These are phyloP conservation scores for Trametes maxima DNA, from an alignment of 768 basidiomycete species.

Conservation along the genomic window DNA sequence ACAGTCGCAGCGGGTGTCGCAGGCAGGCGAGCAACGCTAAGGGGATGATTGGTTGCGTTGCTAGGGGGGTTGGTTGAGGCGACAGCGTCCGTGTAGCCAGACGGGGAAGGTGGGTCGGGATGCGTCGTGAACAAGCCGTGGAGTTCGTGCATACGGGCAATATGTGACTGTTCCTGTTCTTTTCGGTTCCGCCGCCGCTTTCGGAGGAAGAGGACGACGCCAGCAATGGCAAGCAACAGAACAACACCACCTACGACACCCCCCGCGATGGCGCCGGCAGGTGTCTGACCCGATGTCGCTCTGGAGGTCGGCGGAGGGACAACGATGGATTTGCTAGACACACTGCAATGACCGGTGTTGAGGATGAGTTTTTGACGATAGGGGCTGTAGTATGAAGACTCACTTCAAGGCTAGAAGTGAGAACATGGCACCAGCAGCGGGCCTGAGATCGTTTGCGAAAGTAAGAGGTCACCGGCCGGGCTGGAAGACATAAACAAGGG, in stretches of 20 bases:
- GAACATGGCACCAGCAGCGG: conserved; percentile 18
- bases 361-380: neutral
- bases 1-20: no score
- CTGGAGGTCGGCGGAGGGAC: neutral
- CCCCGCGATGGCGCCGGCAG: conserved; percentile 9
- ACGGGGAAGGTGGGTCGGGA: no score
- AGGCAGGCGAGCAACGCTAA: no score
- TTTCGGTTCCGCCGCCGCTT: neutral
- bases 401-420: conserved; percentile 19
- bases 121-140: no score
- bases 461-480: neutral
- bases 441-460: neutral
- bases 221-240: neutral
- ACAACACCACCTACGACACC: conserved; percentile 11
- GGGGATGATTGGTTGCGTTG: no score
- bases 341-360: neutral
- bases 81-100: no score
- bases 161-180: neutral
- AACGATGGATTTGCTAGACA: neutral
- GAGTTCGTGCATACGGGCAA: no score
- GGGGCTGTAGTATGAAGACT: neutral
- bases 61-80: no score
- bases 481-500: no score
- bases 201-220: neutral
- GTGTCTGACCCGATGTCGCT: neutral